Evolutionary conservation across 305 asterid species (phyloP).

Genomic region (Withania somnifera): DNA sequence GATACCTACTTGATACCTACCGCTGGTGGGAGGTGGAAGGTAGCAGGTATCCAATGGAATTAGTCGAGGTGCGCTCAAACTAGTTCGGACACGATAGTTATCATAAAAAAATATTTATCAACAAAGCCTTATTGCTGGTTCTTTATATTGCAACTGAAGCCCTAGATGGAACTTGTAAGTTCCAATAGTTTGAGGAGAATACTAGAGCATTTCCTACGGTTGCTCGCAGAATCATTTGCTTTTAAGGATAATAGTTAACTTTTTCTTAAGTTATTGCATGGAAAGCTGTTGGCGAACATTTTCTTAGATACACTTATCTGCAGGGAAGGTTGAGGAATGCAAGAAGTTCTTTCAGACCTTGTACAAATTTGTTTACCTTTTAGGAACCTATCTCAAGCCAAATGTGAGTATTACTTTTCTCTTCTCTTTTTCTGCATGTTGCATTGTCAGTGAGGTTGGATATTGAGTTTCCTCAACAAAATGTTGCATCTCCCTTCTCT

Average conservation of each 20-base stretch:
- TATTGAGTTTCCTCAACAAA: background rate
- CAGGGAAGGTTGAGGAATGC: slow-evolving; percentile 85
- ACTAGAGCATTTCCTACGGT: background rate
- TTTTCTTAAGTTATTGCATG: background rate
- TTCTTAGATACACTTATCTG: slow-evolving; percentile 10
- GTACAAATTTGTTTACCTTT: slow-evolving; percentile 78
- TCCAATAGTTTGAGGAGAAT: background rate
- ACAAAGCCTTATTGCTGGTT: background rate
- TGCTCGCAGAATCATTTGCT: background rate
- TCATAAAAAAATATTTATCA: background rate
- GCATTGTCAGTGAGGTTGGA: background rate
- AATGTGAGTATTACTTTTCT: slow-evolving; percentile 47
- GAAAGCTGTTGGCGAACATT: background rate
- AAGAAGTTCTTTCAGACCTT: slow-evolving; percentile 54
- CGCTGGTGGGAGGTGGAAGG: background rate
- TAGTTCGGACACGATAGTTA: background rate
- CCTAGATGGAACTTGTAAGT: background rate
- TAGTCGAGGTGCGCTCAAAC: background rate
- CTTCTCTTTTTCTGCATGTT: background rate
- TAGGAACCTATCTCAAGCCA: slow-evolving; percentile 96
- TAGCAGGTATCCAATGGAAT: background rate
- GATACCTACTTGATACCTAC: background rate
- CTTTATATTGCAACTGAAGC: background rate
- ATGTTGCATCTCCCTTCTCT: background rate
- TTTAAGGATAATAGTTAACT: background rate